Evolutionary conservation across 2,329 filamentous ascomycete genomes (phyloP), one percentile per base, ranked within the genome.

Genomic region (Juglanconis juglandina): DNA sequence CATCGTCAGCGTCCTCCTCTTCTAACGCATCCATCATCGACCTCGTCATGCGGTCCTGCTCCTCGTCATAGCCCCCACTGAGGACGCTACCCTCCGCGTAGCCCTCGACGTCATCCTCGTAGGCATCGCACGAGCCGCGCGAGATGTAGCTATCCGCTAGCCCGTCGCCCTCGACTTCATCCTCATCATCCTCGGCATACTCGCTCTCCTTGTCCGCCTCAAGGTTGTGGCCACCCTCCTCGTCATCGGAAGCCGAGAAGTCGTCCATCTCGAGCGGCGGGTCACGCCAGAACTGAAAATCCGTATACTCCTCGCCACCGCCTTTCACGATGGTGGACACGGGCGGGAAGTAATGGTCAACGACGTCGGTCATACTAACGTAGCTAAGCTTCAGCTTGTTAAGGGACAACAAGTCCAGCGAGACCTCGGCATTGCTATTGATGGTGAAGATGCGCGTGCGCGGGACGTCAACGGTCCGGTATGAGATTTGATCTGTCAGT

Each of bases 351-450:
- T 96, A 98, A 74, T 99, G 95, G 72, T 99, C 95, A 6, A 99
- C 91, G 61, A 99, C 88, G 73, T 99, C 96, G 62, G 91, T 89
- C 87, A 99, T 99, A 69, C 91, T 93, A 64, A 96, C 92, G 72
- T 99, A 99, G 65, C 91, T 96, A 69, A 96, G 94, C 77, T 95
- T 96, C 72, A 98, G 90, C 73, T 92, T 96, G 76, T 96, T 97
- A 58, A 98, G 82, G 64, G 87, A 94, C 48, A 98, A 79, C 49
- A 99, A 79, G 71, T 98, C 94, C 30, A 99, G 79, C 34, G 90
- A 94, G 35, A 99, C 93, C 74, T 99, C 95, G 1, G 94, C 93
- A 70, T 98, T 96, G 57, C 91, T 95, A 75, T 99, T 99, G 80
- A 99, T 99, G 14, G 95, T 97, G 75, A 99, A 99, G 67, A 99